Evolutionary conservation across 1,139 yeast species (phyloP), one percentile per base, ranked within the genome.

Genomic region (Magnusiomyces tetraspermus): DNA sequence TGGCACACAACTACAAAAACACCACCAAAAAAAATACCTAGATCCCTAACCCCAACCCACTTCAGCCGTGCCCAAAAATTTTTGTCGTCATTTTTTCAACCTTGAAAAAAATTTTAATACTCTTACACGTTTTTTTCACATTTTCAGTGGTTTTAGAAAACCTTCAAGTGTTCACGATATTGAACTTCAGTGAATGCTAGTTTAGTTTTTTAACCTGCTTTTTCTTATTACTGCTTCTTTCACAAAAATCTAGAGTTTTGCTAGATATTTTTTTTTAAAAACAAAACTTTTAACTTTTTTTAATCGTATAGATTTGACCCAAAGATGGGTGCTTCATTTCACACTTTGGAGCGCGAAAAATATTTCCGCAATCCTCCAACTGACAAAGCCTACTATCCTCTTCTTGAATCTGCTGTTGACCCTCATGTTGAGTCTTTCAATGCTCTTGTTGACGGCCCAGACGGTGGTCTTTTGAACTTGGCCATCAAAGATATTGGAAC

Each of bases 391-490:
- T 87, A 88, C 1, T 92, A 73, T 63, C 96, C 97, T 6, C 72
- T 89, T 49, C 76, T 94, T 46, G 78, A 79, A 55, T 95, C 87
- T 57, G 97, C 98, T 13, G 94, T 92, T 41, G 80, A 81, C 55
- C 99, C 98, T 13, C 99, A 92, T 67, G 78, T 94, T 55, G 97
- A 96, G 10, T 92, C 98, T 1, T 92, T 92, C 76, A 85, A 92
- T 74, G 97, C 97, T 15, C 76, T 92, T 55, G 85, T 95, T 42
- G 96, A 86, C 55, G 96, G 96, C 26, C 68, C 71, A 13, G 80
- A 83, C 30, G 80, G 76, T 51, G 97, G 97, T 3, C 71, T 92
- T 46, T 75, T 92, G 58, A 89, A 90, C 67, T 71, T 84, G 52
- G 97, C 86, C 1, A 95, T 85, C 47, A 76, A 83, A 63, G 98